Conservation (phyloP, 2,329 filamentous ascomycete species). For the Colletotrichum aenigma region DNA sequence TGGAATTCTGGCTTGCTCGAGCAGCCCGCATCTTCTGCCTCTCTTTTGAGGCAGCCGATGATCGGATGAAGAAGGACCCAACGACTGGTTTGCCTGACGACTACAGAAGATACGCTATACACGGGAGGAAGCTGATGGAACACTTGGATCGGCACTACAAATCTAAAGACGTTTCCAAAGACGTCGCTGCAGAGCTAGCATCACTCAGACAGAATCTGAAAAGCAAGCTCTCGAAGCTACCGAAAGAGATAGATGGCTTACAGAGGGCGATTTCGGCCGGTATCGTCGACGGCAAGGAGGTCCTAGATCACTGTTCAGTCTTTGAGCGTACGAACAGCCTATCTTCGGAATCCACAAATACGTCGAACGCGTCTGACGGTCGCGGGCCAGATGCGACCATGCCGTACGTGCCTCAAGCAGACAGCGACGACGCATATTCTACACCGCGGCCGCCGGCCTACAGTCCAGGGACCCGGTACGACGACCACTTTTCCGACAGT, state of each 20-base stretch:
- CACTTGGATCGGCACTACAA: constrained; percentile 40
- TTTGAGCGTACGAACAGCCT: constrained; percentile 55
- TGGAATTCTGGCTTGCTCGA: constrained; percentile 53
- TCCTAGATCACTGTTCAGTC: constrained; percentile 44
- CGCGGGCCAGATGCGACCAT: constrained; percentile 29
- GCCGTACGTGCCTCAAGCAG: constrained; percentile 33
- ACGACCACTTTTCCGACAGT: constrained; percentile 22
- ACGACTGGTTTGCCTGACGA: constrained; percentile 51
- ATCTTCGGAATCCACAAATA: constrained; percentile 49
- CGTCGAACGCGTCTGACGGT: constrained; percentile 25
- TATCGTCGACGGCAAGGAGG: constrained; percentile 38
- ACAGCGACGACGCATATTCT: constrained; percentile 27
- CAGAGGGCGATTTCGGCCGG: constrained; percentile 43
- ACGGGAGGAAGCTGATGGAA: constrained; percentile 50
- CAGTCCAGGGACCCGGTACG: background rate
- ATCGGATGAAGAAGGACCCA: constrained; percentile 43
- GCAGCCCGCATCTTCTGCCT: constrained; percentile 52
- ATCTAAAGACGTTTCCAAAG: constrained; percentile 13
- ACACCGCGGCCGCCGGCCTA: background rate
- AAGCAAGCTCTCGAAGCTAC: constrained; percentile 39
- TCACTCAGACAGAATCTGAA: constrained; percentile 37
- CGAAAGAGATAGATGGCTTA: constrained; percentile 45
- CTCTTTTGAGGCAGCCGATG: constrained; percentile 51
- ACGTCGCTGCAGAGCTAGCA: constrained; percentile 31
- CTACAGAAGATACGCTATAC: constrained; percentile 55